phyloP scores from a whole-genome alignment of 345 rosid genomes.

The Bruguiera parviflora region DNA sequence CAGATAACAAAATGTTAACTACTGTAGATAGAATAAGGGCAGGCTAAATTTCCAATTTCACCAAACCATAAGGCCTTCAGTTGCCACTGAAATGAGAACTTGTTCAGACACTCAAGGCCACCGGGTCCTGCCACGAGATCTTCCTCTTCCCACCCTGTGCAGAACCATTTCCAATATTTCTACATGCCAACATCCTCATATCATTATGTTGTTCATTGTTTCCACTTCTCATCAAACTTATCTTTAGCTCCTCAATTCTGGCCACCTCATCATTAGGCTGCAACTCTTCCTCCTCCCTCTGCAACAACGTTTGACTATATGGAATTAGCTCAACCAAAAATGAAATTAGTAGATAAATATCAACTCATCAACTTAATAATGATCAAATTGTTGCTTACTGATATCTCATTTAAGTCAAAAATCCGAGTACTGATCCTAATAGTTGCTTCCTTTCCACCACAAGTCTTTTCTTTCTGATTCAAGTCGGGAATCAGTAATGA shows the following conservation, averaged over 20 bases:
- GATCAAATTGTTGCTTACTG: slow-evolving; percentile 43
- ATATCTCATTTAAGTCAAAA: slow-evolving; percentile 85
- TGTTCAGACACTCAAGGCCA: slow-evolving; percentile 69
- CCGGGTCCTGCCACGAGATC: slow-evolving; percentile 94
- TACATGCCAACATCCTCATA: slow-evolving; percentile 51
- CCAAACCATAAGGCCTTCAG: slow-evolving; percentile 14
- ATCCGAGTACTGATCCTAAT: slow-evolving; percentile 30
- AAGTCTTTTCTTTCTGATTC: slow-evolving; percentile 36
- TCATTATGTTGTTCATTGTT: slow-evolving; percentile 47
- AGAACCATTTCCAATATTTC: slow-evolving; percentile 53
- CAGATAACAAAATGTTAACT: not conserved
- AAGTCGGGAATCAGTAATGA: slow-evolving; percentile 22
- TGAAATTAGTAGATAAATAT: not conserved
- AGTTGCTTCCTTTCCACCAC: slow-evolving; percentile 40
- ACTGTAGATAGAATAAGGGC: not conserved
- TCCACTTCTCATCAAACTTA: slow-evolving; percentile 33
- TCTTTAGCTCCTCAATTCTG: slow-evolving; percentile 42
- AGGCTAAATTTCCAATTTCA: slow-evolving; percentile 19
- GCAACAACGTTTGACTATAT: slow-evolving; percentile 18
- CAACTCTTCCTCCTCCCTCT: slow-evolving; percentile 82
- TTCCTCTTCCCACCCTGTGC: slow-evolving; percentile 69
- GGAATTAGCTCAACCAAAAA: slow-evolving; percentile 11
- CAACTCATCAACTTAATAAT: not conserved
- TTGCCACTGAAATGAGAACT: slow-evolving; percentile 12
- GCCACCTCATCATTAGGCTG: slow-evolving; percentile 30